Base-by-base conservation (phyloP, 768 basidiomycete species). In the Lactarius hengduanensis region DNA sequence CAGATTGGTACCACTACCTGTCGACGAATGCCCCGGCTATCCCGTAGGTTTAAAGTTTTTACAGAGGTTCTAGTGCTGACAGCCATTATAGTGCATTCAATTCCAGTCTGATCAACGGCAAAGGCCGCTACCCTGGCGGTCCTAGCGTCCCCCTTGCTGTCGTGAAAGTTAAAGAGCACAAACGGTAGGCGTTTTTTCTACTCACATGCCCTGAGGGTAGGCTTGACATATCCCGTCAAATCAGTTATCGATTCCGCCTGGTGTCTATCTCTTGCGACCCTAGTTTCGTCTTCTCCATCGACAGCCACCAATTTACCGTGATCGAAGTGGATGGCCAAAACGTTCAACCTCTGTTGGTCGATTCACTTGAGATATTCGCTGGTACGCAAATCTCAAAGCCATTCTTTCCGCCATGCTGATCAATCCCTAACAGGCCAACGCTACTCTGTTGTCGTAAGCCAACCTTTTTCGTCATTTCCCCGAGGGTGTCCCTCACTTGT, bases 181-280 rank as follows among this genome's bases (percentile, higher is more conserved):
- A 1, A 26, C 61, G 61, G 41, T 62, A 36, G 28, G 59, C 4
- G 7, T 30, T 45, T 54, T 50, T 36, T 9, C 61, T 34, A 30
- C 36, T 22, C 9, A 18, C 47, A n/a, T 26, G 22, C 34, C 34
- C 16, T 38, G 40, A 15, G 13, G 6, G 30, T 15, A 13, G 32
- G 20, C 8, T 54, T 45, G 58, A 59, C 56, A 40, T 47, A 22
- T 11, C 1, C 6, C 13, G 13, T 50, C 1, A 20, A 36, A 63
- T 15, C 26, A 53, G 79, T 8, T 83, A 84, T 68, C 80, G 83
- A n/a, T 78, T 84, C 74, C 81, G 84, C 36, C 70, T 85, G 78
- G 80, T 59, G 78, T 81, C 50, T 8, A 53, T 53, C 50, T 53
- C 50, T 53, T 53, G 50, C 50, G 50, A 53, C 26, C 50, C 50